These are phyloP conservation scores for Leccinum sublutescens DNA, from an alignment of 768 basidiomycete genomes.

Conservation along the genomic window DNA sequence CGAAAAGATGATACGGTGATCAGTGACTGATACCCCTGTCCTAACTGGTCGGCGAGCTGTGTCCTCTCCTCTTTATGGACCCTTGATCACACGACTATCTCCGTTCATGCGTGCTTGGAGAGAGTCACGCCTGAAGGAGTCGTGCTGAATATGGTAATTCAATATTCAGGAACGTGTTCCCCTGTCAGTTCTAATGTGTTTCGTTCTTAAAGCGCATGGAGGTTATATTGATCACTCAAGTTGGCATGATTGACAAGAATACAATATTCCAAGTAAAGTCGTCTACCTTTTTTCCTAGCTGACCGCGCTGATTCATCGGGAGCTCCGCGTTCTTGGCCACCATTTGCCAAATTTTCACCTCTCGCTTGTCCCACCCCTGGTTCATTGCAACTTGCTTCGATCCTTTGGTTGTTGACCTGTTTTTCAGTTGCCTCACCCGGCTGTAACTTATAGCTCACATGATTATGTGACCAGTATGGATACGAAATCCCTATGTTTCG, in stretches of 20 bases:
- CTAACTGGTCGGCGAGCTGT: neutral
- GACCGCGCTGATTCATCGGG: neutral
- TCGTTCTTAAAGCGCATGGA: neutral
- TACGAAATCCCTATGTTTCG: neutral
- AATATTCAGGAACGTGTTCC: neutral
- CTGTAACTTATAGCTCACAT: neutral
- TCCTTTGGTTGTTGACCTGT: neutral
- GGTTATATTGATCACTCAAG: neutral
- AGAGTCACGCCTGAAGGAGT: too few species aligned
- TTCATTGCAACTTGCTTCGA: neutral
- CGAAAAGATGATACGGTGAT: neutral
- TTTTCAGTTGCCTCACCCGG: neutral
- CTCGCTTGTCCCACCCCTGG: neutral
- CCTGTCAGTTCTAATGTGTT: neutral
- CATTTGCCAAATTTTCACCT: neutral
- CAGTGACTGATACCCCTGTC: neutral
- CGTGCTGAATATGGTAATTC: neutral
- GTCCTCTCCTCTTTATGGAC: neutral
- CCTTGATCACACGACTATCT: neutral
- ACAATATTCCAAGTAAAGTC: neutral
- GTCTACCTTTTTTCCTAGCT: neutral
- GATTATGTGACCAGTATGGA: neutral
- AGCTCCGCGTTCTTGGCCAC: neutral
- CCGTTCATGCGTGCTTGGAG: neutral
- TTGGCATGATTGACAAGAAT: neutral